These are phyloP conservation scores for Adansonia rubrostipa DNA, from an alignment of 441 rosid species.

Conservation along the genomic window DNA sequence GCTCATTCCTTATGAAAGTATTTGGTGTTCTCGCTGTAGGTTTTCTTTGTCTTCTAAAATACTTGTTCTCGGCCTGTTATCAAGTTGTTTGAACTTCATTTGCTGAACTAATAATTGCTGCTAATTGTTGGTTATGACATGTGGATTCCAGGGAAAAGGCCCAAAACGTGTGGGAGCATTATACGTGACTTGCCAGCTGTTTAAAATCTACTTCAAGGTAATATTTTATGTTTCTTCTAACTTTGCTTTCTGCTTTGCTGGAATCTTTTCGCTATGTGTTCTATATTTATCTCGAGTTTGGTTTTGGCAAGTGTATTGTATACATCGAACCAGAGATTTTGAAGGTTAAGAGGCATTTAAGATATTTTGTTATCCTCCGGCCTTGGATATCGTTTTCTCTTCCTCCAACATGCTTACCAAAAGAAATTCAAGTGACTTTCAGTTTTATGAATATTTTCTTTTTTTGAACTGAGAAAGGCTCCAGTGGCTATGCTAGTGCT, in stretches of 20 bases:
- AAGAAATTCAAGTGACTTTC: constrained; percentile 7
- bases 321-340: constrained; percentile 11
- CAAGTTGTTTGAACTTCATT: constrained; percentile 13
- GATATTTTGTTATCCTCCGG: background rate
- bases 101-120: background rate
- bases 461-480: background rate
- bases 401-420: background rate
- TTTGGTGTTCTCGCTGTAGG: constrained; percentile 97
- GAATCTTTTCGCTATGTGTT: background rate
- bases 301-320: constrained; percentile 1
- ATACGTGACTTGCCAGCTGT: constrained; percentile 93
- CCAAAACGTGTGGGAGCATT: constrained; percentile 93
- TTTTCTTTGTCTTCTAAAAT: constrained; percentile 22
- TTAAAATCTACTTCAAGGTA: constrained; percentile 95
- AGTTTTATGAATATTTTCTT: background rate
- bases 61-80: background rate
- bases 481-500: background rate
- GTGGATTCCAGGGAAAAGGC: constrained; percentile 79
- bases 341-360: constrained; percentile 4
- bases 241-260: constrained; percentile 15
- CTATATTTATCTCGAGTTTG: background rate
- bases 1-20: constrained; percentile 92
- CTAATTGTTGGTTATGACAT: constrained; percentile 21
- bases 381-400: background rate
- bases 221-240: constrained; percentile 19